phyloP scores from a whole-genome alignment of 2,329 filamentous ascomycete species.

The Fusarium sp. region DNA sequence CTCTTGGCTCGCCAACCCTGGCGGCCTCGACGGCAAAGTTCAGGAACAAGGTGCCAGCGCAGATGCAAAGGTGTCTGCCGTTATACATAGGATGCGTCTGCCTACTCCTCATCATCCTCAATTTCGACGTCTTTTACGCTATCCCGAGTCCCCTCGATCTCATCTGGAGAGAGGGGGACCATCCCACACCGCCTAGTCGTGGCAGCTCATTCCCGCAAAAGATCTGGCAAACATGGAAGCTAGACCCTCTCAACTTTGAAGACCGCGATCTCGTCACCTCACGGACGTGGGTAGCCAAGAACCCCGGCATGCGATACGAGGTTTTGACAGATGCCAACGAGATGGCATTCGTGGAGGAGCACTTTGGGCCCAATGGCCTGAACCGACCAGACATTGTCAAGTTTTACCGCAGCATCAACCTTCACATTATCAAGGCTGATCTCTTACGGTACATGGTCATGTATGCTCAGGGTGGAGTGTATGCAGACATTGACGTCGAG shows the following conservation, averaged over 20 bases:
- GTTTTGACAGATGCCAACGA: constrained; percentile 78
- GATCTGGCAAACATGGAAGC: constrained; percentile 84
- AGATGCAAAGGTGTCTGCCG: constrained; percentile 60
- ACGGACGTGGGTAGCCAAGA: constrained; percentile 74
- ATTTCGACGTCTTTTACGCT: constrained; percentile 54
- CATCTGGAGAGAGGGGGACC: constrained; percentile 23
- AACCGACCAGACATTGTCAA: constrained; percentile 75
- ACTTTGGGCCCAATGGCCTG: constrained; percentile 74
- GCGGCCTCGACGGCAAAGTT: constrained; percentile 53
- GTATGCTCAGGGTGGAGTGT: constrained; percentile 81
- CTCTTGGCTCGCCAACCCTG: constrained; percentile 53
- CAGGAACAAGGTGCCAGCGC: constrained; percentile 56
- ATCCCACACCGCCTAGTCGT: constrained; percentile 23
- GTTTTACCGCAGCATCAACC: constrained; percentile 69
- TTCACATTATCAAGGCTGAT: constrained; percentile 74
- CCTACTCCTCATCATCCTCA: constrained; percentile 60
- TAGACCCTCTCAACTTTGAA: constrained; percentile 74
- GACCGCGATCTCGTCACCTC: constrained; percentile 70
- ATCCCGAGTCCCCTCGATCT: constrained; percentile 40
- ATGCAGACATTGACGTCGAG: constrained; percentile 63
- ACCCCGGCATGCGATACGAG: constrained; percentile 75
- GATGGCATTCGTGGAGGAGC: constrained; percentile 73
- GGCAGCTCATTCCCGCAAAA: constrained; percentile 69
- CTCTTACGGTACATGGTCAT: constrained; percentile 78
- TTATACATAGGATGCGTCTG: constrained; percentile 59